phyloP scores from a whole-genome alignment of 1,139 yeast genomes.

The Saccharomyces hybrid region DNA sequence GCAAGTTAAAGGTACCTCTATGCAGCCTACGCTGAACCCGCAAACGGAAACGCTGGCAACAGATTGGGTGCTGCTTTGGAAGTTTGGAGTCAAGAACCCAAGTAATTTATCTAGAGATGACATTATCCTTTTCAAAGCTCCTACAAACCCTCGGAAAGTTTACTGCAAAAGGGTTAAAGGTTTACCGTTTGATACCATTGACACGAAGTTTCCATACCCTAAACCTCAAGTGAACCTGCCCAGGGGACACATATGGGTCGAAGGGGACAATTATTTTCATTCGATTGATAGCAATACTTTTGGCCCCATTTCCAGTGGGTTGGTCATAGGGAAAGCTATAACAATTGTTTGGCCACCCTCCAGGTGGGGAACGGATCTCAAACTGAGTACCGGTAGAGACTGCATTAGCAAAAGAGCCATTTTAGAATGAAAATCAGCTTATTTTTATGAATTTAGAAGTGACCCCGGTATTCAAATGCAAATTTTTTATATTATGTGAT shows the following conservation, averaged over 20 bases:
- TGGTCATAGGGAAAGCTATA: slow-evolving; percentile 67
- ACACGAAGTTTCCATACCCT: slow-evolving; percentile 61
- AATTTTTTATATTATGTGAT: not conserved
- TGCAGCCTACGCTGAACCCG: slow-evolving; percentile 89
- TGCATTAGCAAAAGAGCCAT: slow-evolving; percentile 9
- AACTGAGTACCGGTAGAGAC: slow-evolving; percentile 22
- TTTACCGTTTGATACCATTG: slow-evolving; percentile 58
- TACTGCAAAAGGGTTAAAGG: slow-evolving; percentile 76
- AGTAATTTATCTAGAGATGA: slow-evolving; percentile 53
- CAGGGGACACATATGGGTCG: slow-evolving; percentile 83
- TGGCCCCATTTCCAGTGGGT: slow-evolving; percentile 77
- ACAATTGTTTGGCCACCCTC: slow-evolving; percentile 60
- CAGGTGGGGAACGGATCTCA: slow-evolving; percentile 39
- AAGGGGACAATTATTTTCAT: slow-evolving; percentile 82
- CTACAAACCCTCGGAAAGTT: slow-evolving; percentile 63
- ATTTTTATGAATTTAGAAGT: not conserved
- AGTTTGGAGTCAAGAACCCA: slow-evolving; percentile 47
- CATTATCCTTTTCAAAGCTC: slow-evolving; percentile 70
- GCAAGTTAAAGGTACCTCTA: slow-evolving; percentile 73
- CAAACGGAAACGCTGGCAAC: slow-evolving; percentile 35
- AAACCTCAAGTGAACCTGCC: slow-evolving; percentile 56
- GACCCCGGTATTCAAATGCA: not conserved
- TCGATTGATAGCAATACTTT: slow-evolving; percentile 77
- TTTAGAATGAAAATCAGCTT: not conserved
- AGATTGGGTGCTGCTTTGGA: slow-evolving; percentile 69